Conservation (phyloP, 1,139 yeast species). For the Yamadazyma sp. region DNA sequence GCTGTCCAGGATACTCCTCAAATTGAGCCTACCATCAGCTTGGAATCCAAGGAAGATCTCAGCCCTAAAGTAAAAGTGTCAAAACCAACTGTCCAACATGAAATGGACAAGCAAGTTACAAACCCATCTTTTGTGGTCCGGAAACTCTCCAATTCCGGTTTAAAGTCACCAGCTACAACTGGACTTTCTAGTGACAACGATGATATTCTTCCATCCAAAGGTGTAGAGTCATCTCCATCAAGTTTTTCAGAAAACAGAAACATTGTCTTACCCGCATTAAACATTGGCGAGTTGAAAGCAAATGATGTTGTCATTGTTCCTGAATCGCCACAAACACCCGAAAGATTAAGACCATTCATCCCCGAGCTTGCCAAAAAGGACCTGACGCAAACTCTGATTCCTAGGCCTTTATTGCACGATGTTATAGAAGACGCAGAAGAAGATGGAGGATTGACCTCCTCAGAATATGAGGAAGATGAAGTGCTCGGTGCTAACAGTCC, state of each 20-base stretch:
- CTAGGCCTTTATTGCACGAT: slow-evolving; percentile 16
- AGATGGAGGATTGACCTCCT: slow-evolving; percentile 11
- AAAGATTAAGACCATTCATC: slow-evolving; percentile 2
- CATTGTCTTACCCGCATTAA: not conserved
- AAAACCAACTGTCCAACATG: not conserved
- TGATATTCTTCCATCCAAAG: not conserved
- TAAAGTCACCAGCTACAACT: slow-evolving; percentile 1
- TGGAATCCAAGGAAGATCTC: slow-evolving; percentile 2
- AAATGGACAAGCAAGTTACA: not conserved
- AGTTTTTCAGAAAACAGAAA: slow-evolving; percentile 1
- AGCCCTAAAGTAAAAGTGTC: slow-evolving; percentile 1
- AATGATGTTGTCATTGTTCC: not conserved
- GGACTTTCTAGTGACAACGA: not conserved
- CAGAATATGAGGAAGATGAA: slow-evolving; percentile 9
- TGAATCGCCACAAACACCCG: slow-evolving; percentile 1
- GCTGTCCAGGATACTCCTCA: slow-evolving; percentile 8
- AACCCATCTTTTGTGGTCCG: not conserved
- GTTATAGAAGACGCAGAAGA: slow-evolving; percentile 13
- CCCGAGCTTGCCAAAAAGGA: slow-evolving; percentile 1
- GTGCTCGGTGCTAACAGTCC: slow-evolving; percentile 2
- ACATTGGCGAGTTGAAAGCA: not conserved
- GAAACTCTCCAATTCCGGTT: not conserved
- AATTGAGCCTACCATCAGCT: slow-evolving; percentile 10
- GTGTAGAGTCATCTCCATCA: not conserved
- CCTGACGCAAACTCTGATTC: slow-evolving; percentile 5